Percentiles rank a stretch among this genome's conserved stretches.
Evolutionary conservation across 345 rosid genomes (phyloP).

Genomic region (Dipteronia sinensis): DNA sequence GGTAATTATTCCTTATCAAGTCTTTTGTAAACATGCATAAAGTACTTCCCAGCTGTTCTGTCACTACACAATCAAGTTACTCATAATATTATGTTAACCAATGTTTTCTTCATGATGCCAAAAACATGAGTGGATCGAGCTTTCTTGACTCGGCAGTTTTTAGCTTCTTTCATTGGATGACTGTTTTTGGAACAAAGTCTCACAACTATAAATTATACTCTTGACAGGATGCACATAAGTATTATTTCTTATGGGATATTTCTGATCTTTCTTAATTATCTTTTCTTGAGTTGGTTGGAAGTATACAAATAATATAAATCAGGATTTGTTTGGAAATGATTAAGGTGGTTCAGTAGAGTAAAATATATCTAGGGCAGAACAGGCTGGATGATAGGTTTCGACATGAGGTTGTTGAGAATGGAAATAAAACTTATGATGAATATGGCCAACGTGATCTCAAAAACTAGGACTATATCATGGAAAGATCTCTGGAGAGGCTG

Average conservation of each 20-base stretch:
- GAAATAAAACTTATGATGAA: neutral
- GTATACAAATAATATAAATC: neutral
- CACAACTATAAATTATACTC: neutral
- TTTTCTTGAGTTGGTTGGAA: neutral
- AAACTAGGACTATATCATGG: neutral
- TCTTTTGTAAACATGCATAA: neutral
- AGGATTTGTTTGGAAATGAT: neutral
- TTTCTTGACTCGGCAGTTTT: neutral
- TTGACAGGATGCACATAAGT: neutral
- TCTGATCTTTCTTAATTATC: neutral
- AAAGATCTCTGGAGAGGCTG: neutral
- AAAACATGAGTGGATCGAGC: neutral
- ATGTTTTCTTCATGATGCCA: neutral
- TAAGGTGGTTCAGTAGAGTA: neutral
- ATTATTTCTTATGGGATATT: neutral
- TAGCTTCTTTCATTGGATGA: neutral
- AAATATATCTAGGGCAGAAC: neutral
- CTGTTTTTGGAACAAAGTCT: neutral
- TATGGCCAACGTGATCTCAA: neutral
- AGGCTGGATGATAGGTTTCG: neutral
- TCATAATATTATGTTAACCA: neutral
- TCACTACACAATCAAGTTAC: neutral
- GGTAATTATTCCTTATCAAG: neutral
- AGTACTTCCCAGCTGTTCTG: neutral
- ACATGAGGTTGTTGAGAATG: slow-evolving; percentile 1